Evolutionary conservation across 495 filamentous ascomycete genomes (phyloP).

Genomic region (Xylaria venustula): DNA sequence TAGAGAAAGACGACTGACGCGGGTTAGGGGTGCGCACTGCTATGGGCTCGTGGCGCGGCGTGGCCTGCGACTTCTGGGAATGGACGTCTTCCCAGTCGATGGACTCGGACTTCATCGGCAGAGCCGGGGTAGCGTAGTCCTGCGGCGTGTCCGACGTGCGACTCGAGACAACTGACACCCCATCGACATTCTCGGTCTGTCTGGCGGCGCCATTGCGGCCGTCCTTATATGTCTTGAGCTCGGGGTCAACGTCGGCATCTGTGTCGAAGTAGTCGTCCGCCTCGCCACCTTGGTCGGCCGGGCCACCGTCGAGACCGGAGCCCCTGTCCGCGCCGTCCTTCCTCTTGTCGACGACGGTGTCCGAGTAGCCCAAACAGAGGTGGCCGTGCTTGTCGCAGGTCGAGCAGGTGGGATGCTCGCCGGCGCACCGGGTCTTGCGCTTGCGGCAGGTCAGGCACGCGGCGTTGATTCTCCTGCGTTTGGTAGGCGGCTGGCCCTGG

Average conservation of each 20-base stretch:
- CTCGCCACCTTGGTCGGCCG: conserved; percentile 27
- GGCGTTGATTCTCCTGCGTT: conserved; percentile 76
- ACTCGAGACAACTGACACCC: conserved; percentile 17
- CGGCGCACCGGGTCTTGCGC: conserved; percentile 80
- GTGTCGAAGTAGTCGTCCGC: conserved; percentile 21
- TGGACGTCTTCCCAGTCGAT: conserved; percentile 29
- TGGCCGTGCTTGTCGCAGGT: conserved; percentile 76
- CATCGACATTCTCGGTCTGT: conserved; percentile 19
- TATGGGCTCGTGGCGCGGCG: conserved; percentile 26
- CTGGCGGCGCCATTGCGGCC: conserved; percentile 18
- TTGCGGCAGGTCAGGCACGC: conserved; percentile 80
- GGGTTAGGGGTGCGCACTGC: conserved; percentile 19
- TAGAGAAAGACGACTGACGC: conserved; percentile 37
- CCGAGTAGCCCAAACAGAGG: conserved; percentile 65
- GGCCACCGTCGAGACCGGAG: conserved; percentile 10
- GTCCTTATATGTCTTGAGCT: conserved; percentile 33
- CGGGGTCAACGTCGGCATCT: conserved; percentile 38
- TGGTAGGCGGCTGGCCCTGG: conserved; percentile 77
- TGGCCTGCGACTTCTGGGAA: conserved; percentile 29
- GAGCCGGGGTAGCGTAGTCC: conserved; percentile 21
- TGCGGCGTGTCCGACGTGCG: conserved; percentile 22
- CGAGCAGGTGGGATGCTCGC: conserved; percentile 71
- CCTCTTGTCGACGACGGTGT: conserved; percentile 46
- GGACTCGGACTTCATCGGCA: conserved; percentile 26
- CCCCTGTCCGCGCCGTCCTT: conserved; percentile 31